Conservation (phyloP, 164 flowering plant species). For the Vitis rupestris region DNA sequence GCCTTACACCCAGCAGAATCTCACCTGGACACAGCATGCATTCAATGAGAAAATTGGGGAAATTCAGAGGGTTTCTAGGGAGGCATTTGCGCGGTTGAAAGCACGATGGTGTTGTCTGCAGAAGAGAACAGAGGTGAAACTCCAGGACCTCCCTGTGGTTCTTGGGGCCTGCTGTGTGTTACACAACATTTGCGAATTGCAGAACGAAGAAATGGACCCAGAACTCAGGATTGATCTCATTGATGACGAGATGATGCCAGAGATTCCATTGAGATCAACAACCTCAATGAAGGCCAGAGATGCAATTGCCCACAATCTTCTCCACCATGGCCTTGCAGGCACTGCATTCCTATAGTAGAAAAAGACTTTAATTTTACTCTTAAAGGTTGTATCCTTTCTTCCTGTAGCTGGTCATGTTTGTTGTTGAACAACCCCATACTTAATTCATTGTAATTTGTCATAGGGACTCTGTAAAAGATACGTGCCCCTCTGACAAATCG, state of each 20-base stretch:
- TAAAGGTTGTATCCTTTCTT: not conserved
- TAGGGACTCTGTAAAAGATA: conserved; percentile 11
- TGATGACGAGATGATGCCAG: conserved; percentile 59
- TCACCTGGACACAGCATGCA: conserved; percentile 59
- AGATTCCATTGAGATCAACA: conserved; percentile 33
- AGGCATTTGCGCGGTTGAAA: conserved; percentile 53
- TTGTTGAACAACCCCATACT: not conserved
- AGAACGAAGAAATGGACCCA: conserved; percentile 35
- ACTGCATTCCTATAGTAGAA: conserved; percentile 41
- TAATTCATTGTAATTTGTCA: conserved; percentile 5
- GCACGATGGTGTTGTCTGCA: conserved; percentile 59
- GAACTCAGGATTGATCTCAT: conserved; percentile 36
- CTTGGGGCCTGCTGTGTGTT: conserved; percentile 66
- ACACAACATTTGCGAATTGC: conserved; percentile 62
- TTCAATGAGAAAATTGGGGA: conserved; percentile 55
- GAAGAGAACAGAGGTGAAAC: conserved; percentile 57
- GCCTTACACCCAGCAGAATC: conserved; percentile 47
- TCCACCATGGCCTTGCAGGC: conserved; percentile 69
- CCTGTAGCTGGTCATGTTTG: not conserved
- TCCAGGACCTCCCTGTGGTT: conserved; percentile 60
- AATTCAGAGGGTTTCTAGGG: conserved; percentile 38
- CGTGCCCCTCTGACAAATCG: conserved; percentile 14
- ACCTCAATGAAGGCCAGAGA: conserved; percentile 48
- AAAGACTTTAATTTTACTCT: not conserved
- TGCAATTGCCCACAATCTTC: conserved; percentile 61